Conservation (phyloP, 1,139 yeast genomes). For the Magnusiomyces suaveolens region DNA sequence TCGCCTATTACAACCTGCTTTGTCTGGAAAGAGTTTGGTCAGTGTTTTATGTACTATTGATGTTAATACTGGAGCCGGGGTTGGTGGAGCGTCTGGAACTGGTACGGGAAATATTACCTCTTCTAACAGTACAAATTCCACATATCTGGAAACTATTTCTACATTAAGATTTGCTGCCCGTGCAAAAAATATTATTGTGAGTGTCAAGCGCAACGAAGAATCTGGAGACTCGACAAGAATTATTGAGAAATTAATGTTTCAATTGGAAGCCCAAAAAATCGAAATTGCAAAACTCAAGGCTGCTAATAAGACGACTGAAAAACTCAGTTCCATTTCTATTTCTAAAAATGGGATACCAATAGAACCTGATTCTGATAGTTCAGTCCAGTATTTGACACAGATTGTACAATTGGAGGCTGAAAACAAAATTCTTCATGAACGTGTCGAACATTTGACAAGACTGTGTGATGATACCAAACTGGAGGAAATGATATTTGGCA, state of each 20-base stretch:
- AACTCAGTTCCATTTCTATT: neutral
- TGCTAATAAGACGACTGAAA: constrained; percentile 2
- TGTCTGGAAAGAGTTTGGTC: constrained; percentile 83
- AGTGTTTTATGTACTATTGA: constrained; percentile 41
- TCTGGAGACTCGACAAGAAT: constrained; percentile 16
- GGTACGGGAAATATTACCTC: constrained; percentile 77
- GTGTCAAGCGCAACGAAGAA: constrained; percentile 45
- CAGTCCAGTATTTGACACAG: constrained; percentile 20
- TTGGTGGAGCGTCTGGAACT: constrained; percentile 53
- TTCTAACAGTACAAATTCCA: constrained; percentile 28
- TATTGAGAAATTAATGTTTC: constrained; percentile 26
- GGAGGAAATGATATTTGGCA: constrained; percentile 32
- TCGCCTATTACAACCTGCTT: constrained; percentile 71
- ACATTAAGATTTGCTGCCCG: constrained; percentile 74
- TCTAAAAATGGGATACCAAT: neutral
- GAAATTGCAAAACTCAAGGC: constrained; percentile 28
- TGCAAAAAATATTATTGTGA: constrained; percentile 61
- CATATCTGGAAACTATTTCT: constrained; percentile 59
- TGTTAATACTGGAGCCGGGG: constrained; percentile 72
- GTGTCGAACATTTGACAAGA: constrained; percentile 56
- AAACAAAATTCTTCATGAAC: constrained; percentile 50
- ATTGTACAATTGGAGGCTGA: constrained; percentile 49
- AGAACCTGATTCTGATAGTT: neutral
- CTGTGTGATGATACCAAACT: constrained; percentile 50
- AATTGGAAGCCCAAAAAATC: constrained; percentile 35